Percentiles rank a stretch among this genome's conserved stretches.
phyloP scores from a whole-genome alignment of 116 monocot genomes.

The Posidonia oceanica region DNA sequence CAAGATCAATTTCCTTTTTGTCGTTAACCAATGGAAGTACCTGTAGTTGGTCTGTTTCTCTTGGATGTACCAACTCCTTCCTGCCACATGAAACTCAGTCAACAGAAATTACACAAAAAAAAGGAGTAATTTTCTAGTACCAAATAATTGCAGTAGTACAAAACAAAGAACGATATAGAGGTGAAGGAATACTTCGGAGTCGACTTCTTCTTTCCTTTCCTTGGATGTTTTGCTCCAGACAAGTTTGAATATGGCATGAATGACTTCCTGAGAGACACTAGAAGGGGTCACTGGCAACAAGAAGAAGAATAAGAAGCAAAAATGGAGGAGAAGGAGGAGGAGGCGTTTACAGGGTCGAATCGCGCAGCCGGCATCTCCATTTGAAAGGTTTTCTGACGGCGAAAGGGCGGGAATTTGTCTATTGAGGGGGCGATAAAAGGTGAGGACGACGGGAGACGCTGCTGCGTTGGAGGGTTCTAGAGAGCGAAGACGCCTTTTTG shows the following conservation, averaged over 20 bases:
- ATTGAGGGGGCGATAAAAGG: too few species aligned
- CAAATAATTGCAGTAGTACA: too few species aligned
- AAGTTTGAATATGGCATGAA: not conserved
- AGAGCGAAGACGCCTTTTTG: too few species aligned
- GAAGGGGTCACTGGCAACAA: not conserved
- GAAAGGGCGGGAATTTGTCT: not conserved
- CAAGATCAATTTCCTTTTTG: too few species aligned
- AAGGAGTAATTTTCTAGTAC: not conserved
- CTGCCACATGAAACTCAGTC: not conserved
- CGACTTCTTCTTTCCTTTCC: not conserved
- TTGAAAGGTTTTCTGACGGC: not conserved
- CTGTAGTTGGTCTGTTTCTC: not conserved
- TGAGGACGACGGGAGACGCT: too few species aligned
- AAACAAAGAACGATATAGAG: not conserved
- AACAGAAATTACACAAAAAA: not conserved
- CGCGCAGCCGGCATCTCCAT: not conserved
- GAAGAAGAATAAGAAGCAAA: not conserved
- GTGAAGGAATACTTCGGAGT: not conserved
- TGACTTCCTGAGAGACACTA: not conserved
- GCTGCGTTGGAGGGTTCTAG: too few species aligned
- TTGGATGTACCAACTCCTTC: not conserved
- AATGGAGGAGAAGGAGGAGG: not conserved
- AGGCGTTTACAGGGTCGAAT: not conserved
- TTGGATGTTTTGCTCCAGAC: not conserved
- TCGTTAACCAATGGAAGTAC: not conserved